phyloP scores from a whole-genome alignment of 2,329 filamentous ascomycete genomes.

The Trichoderma koningii region DNA sequence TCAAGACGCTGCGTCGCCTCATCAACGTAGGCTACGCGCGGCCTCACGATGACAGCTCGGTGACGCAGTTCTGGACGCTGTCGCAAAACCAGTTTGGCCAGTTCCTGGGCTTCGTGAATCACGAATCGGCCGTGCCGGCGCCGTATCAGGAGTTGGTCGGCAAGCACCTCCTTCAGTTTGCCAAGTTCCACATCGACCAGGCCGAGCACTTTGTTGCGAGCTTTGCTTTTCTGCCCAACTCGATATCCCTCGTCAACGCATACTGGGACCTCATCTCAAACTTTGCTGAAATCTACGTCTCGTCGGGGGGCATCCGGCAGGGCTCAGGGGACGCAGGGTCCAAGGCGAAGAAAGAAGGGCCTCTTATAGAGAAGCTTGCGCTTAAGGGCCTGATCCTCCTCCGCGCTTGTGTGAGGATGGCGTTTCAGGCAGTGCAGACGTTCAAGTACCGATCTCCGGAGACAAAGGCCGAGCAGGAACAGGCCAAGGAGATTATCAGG shows the following conservation, averaged over 20 bases:
- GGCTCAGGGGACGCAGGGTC: constrained; percentile 43
- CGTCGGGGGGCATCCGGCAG: constrained; percentile 58
- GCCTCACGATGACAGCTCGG: constrained; percentile 75
- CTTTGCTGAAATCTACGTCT: constrained; percentile 73
- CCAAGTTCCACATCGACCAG: constrained; percentile 90
- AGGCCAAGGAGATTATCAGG: constrained; percentile 70
- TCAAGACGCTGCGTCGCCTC: constrained; percentile 80
- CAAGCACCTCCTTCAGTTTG: constrained; percentile 85
- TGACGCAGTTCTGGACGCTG: constrained; percentile 77
- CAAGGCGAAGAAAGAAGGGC: constrained; percentile 58
- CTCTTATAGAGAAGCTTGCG: constrained; percentile 75
- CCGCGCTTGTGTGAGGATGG: constrained; percentile 80
- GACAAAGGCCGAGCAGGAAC: constrained; percentile 73
- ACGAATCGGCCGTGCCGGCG: constrained; percentile 55
- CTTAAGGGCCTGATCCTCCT: constrained; percentile 82
- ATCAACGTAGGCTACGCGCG: constrained; percentile 80
- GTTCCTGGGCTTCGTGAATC: constrained; percentile 66
- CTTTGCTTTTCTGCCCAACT: constrained; percentile 80
- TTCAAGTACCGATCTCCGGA: constrained; percentile 80
- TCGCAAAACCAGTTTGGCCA: constrained; percentile 77
- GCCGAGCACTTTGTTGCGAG: constrained; percentile 75
- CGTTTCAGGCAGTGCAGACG: constrained; percentile 75
- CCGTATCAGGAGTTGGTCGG: constrained; percentile 66
- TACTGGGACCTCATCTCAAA: constrained; percentile 84
- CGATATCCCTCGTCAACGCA: constrained; percentile 71